Conservation (phyloP, 2,329 filamentous ascomycete species). For the Ascochyta rabiei region DNA sequence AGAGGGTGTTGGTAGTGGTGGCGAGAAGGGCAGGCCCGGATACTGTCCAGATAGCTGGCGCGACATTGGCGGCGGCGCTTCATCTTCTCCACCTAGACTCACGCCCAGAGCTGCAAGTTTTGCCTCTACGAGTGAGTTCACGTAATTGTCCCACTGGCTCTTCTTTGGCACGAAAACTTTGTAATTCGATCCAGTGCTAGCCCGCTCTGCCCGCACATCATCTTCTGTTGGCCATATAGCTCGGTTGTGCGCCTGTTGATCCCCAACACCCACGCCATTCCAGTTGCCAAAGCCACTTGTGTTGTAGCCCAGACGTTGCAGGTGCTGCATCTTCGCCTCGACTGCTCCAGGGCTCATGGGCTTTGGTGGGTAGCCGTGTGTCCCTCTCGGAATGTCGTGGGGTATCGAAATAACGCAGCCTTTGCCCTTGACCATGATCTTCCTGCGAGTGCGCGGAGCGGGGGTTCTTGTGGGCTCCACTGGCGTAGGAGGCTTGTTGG, state of each 20-base stretch:
- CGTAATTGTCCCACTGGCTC: slow-evolving; percentile 78
- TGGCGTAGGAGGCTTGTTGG: slow-evolving; percentile 25
- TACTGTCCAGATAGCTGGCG: slow-evolving; percentile 74
- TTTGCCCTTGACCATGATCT: slow-evolving; percentile 54
- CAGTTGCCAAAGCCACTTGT: slow-evolving; percentile 71
- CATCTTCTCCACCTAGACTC: slow-evolving; percentile 74
- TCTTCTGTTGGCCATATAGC: slow-evolving; percentile 69
- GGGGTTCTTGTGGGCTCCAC: slow-evolving; percentile 25
- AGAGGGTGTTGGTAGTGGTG: slow-evolving; percentile 79
- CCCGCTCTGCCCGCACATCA: slow-evolving; percentile 64
- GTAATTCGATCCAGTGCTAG: slow-evolving; percentile 54
- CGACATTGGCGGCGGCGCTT: slow-evolving; percentile 67
- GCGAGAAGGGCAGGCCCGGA: slow-evolving; percentile 79
- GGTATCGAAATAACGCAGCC: slow-evolving; percentile 55
- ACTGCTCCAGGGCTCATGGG: slow-evolving; percentile 60
- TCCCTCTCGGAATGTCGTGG: slow-evolving; percentile 49
- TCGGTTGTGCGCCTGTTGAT: slow-evolving; percentile 63
- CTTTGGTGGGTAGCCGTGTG: slow-evolving; percentile 49
- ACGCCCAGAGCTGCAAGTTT: slow-evolving; percentile 93
- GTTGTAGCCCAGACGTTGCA: slow-evolving; percentile 73
- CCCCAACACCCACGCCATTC: slow-evolving; percentile 44
- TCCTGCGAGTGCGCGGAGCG: slow-evolving; percentile 51
- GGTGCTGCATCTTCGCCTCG: slow-evolving; percentile 66
- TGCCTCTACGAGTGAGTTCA: slow-evolving; percentile 82
- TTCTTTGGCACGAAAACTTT: slow-evolving; percentile 73